Percentiles rank a stretch among this genome's conserved stretches.
These are phyloP conservation scores for Mycosphaerella sp. DNA, from an alignment of 2,329 filamentous ascomycete genomes.

Conservation along the genomic window DNA sequence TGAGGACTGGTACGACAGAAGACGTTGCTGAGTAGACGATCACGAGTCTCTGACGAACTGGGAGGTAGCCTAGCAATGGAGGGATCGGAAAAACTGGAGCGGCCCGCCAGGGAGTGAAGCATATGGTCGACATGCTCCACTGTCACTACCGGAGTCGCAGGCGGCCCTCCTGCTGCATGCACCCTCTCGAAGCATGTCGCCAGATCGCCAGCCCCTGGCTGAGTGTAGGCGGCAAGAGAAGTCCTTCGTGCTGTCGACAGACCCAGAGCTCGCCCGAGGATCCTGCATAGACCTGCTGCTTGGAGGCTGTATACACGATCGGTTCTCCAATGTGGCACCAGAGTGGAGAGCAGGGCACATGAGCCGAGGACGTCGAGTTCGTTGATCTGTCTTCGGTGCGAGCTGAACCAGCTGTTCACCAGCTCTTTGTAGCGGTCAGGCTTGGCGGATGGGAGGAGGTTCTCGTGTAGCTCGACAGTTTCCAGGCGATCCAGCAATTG, in stretches of 20 bases:
- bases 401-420: constrained; percentile 62
- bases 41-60: constrained; percentile 28
- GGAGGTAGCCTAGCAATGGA: constrained; percentile 39
- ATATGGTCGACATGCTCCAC: constrained; percentile 66
- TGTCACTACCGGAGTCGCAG: constrained; percentile 42
- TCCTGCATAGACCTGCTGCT: constrained; percentile 53
- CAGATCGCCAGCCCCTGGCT: constrained; percentile 58
- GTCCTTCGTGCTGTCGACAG: constrained; percentile 56
- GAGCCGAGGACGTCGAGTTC: constrained; percentile 48
- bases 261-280: constrained; percentile 61
- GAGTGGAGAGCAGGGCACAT: constrained; percentile 62
- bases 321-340: constrained; percentile 68
- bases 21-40: constrained; percentile 49
- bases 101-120: constrained; percentile 61
- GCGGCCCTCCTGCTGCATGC: constrained; percentile 51
- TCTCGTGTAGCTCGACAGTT: constrained; percentile 38
- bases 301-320: constrained; percentile 74
- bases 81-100: constrained; percentile 63
- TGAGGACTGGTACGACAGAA: constrained; percentile 56
- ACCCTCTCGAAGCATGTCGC: constrained; percentile 64
- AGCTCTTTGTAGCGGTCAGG: constrained; percentile 26
- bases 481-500: constrained; percentile 66
- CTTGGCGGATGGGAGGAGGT: constrained; percentile 33
- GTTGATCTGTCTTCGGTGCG: constrained; percentile 54
- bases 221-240: constrained; percentile 58